Base-by-base conservation (phyloP, 495 filamentous ascomycete species). In the Podospora appendiculata region DNA sequence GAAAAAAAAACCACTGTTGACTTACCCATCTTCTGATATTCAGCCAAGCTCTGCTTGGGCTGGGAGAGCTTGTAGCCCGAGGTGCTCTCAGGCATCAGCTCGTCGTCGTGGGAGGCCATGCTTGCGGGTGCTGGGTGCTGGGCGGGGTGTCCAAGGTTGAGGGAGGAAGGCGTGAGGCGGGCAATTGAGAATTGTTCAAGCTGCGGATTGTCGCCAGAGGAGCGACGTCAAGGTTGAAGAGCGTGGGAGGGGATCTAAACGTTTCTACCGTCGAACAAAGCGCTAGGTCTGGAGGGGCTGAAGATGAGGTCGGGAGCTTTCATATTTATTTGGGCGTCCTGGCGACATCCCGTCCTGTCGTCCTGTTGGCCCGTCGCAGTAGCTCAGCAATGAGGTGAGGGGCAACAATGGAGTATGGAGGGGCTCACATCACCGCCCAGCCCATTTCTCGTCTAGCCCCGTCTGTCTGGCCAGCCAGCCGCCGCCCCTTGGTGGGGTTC, bases 41-140 rank as follows among this genome's bases (percentile, higher is more conserved):
- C 89, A 51, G 89, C 84, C 58, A 98, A 78, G 54, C 88, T 91
- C 80, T 96, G 96, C 83, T 96, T 95, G 53, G 74, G 74, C 80
- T 96, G 89, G 58, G 90, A 90, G 58, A 96, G 85, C 79, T 93
- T 96, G 84, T 94, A 98, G 60, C 93, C 92, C 75, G 90, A 84
- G 53, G 89, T 95, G 67, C 81, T 79, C 73, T 89, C 83, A 64
- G 92, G 88, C 58, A 83, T 68, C 54, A 96, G 83, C 59, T 98
- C 93, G 46, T 96, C 89, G 0, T 95, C 86, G 60, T 82, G 72
- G 58, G 82, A 79, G 50, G 86, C 71, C 90, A 94, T 94, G 54
- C 25, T 25, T 25, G n/a, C n/a, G n/a, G n/a, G n/a, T n/a, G n/a
- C n/a, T n/a, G n/a, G n/a, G n/a, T n/a, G 25, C 11, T 64, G 58